Evolutionary conservation across 2,329 filamentous ascomycete genomes (phyloP).

Genomic region (Cladobotryum mycophilum): DNA sequence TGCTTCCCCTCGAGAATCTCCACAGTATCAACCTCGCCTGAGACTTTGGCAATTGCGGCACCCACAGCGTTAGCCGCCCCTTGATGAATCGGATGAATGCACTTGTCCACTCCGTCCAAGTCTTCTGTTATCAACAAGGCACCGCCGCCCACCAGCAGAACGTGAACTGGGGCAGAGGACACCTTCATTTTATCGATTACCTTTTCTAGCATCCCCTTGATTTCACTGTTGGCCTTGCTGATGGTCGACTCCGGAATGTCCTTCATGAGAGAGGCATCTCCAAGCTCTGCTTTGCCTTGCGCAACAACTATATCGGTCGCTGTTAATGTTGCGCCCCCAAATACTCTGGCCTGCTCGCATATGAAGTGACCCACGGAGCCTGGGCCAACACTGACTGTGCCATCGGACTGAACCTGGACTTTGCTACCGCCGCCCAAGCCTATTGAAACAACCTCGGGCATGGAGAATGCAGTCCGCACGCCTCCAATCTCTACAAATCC

Average conservation of each 20-base stretch:
- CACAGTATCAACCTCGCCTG: slow-evolving; percentile 47
- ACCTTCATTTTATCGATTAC: slow-evolving; percentile 53
- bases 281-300: slow-evolving; percentile 25
- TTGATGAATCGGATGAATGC: slow-evolving; percentile 45
- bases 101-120: slow-evolving; percentile 43
- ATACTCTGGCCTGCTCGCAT: slow-evolving; percentile 40
- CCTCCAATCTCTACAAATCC: slow-evolving; percentile 53
- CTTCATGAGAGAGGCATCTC: slow-evolving; percentile 23
- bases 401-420: slow-evolving; percentile 18
- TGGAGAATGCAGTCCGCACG: slow-evolving; percentile 52
- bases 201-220: slow-evolving; percentile 42
- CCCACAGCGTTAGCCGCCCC: slow-evolving; percentile 56
- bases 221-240: slow-evolving; percentile 23
- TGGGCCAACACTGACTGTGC: slow-evolving; percentile 43
- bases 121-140: slow-evolving; percentile 43
- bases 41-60: slow-evolving; percentile 51
- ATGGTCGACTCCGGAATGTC: slow-evolving; percentile 19
- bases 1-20: slow-evolving; percentile 36
- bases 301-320: slow-evolving; percentile 46
- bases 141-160: slow-evolving; percentile 53
- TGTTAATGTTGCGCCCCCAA: slow-evolving; percentile 48
- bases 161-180: slow-evolving; percentile 43
- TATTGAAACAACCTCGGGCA: slow-evolving; percentile 51
- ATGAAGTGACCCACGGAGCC: slow-evolving; percentile 50
- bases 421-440: slow-evolving; percentile 49